These are phyloP conservation scores for Phascolomyces articulosus DNA, from an alignment of 371 early-diverging fungal genomes.

Conservation along the genomic window DNA sequence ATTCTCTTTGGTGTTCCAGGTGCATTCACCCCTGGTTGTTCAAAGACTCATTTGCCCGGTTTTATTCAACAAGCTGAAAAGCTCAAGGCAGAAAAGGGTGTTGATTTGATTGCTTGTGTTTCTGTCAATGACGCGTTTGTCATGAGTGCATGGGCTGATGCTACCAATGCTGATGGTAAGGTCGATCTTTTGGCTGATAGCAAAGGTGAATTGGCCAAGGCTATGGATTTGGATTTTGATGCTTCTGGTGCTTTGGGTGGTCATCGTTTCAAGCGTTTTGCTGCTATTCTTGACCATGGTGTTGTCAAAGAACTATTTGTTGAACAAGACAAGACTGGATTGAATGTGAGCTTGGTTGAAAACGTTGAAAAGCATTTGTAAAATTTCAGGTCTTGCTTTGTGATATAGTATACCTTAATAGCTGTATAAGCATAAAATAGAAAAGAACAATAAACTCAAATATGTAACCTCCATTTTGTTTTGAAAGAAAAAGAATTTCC, in stretches of 20 bases:
- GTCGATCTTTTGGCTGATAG: constrained; percentile 70
- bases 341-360: constrained; percentile 57
- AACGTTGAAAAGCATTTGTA: constrained; percentile 45
- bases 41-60: constrained; percentile 72
- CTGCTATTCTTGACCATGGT: constrained; percentile 64
- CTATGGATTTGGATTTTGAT: constrained; percentile 68
- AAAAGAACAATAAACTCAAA: too few species aligned
- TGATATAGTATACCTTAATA: too few species aligned
- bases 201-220: constrained; percentile 64
- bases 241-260: constrained; percentile 65
- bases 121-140: constrained; percentile 77
- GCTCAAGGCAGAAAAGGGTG: constrained; percentile 62
- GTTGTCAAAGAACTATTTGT: constrained; percentile 51
- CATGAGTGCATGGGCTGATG: constrained; percentile 74
- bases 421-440: too few species aligned
- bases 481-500: too few species aligned
- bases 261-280: constrained; percentile 72
- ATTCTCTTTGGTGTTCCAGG: constrained; percentile 64
- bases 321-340: constrained; percentile 63
- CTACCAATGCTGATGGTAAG: constrained; percentile 31
- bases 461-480: too few species aligned
- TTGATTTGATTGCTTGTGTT: constrained; percentile 68
- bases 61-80: constrained; percentile 62
- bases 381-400: too few species aligned
- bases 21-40: constrained; percentile 71